Evolutionary conservation across 768 basidiomycete species (phyloP).

Genomic region (Rhodotorula toruloides): DNA sequence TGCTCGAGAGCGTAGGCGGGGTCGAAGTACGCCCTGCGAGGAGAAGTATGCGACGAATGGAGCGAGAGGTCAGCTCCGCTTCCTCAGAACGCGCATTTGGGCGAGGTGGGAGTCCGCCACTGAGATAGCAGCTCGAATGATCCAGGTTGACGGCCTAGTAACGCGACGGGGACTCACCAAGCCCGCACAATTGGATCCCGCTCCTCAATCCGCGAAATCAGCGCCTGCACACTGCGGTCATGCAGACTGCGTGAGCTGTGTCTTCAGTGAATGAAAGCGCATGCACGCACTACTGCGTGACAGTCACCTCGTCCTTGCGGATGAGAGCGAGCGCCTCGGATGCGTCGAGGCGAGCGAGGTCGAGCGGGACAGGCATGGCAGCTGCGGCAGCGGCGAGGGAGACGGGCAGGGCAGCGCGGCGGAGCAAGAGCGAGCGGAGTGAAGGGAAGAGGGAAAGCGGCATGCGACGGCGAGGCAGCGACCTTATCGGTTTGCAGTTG

Average conservation of each 20-base stretch:
- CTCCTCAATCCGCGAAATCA: conserved; percentile 37
- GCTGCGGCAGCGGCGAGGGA: not conserved
- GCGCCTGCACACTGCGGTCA: conserved; percentile 31
- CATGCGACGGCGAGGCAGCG: too few species aligned
- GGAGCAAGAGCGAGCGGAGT: too few species aligned
- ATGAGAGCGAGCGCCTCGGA: conserved; percentile 37
- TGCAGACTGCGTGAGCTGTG: not conserved
- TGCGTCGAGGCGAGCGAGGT: conserved; percentile 37
- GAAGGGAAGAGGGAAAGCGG: too few species aligned
- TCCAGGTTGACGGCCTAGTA: not conserved
- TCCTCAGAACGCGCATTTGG: too few species aligned
- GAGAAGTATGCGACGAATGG: not conserved
- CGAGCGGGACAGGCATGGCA: not conserved
- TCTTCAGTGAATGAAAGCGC: too few species aligned
- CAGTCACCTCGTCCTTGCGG: conserved; percentile 30
- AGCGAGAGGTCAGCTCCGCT: not conserved
- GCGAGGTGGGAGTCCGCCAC: too few species aligned
- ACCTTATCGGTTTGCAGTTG: too few species aligned
- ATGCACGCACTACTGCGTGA: conserved; percentile 37
- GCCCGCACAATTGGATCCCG: conserved; percentile 39
- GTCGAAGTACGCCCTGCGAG: conserved; percentile 38
- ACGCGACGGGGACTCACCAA: conserved; percentile 26
- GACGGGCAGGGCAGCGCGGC: too few species aligned
- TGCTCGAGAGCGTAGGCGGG: conserved; percentile 31
- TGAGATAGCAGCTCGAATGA: too few species aligned